These are phyloP conservation scores for Peronosclerospora sorghi DNA, from an alignment of 352 stramenopile species.

Conservation along the genomic window DNA sequence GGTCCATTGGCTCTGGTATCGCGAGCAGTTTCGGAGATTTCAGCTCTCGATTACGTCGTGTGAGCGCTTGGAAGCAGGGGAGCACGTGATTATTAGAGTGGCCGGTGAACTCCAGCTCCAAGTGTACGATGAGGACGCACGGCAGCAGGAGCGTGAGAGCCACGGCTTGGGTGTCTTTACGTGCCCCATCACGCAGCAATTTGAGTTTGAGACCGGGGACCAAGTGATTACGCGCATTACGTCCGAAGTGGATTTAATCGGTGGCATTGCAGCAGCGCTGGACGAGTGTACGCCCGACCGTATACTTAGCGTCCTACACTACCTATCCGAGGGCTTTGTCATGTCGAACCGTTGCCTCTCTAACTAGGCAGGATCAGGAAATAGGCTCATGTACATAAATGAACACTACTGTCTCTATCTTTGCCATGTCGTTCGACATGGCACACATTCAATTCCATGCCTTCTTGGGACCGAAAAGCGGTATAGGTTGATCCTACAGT, in stretches of 20 bases:
- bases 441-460: too few species aligned
- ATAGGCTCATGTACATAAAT: too few species aligned
- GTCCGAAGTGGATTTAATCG: constrained; percentile 36
- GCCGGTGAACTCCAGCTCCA: constrained; percentile 14
- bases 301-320: constrained; percentile 16
- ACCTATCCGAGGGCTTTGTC: constrained; percentile 11
- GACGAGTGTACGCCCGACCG: constrained; percentile 11
- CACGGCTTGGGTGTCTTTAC: constrained; percentile 8
- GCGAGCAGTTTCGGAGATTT: constrained; percentile 33
- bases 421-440: too few species aligned
- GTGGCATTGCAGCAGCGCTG: constrained; percentile 11
- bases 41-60: constrained; percentile 23
- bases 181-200: constrained; percentile 34
- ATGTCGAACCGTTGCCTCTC: constrained; percentile 9
- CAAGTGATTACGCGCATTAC: constrained; percentile 28
- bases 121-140: constrained; percentile 9
- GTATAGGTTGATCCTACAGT: too few species aligned
- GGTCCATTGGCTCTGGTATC: constrained; percentile 34
- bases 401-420: too few species aligned
- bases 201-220: constrained; percentile 25
- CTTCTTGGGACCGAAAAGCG: too few species aligned
- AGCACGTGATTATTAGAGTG: constrained; percentile 28
- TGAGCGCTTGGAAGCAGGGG: constrained; percentile 17
- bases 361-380: constrained; percentile 2
- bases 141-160: constrained; percentile 3